Evolutionary conservation across 1,139 yeast genomes (phyloP).

Genomic region (Saccharomycopsis hybrid): DNA sequence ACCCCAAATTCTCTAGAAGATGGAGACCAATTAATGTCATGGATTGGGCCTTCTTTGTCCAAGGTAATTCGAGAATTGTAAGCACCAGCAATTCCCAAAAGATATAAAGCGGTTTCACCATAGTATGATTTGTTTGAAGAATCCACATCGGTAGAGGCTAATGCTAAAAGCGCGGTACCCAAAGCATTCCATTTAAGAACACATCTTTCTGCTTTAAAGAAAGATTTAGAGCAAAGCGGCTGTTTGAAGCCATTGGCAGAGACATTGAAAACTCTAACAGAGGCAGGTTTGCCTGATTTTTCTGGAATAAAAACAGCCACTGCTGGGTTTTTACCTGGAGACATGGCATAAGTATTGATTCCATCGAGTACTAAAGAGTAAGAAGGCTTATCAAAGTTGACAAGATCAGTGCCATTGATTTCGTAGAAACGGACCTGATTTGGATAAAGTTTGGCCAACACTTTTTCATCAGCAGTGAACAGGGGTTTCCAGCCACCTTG

Average conservation of each 20-base stretch:
- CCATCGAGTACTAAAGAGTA: slow-evolving; percentile 60
- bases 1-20: slow-evolving; percentile 96
- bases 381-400: slow-evolving; percentile 52
- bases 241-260: slow-evolving; percentile 58
- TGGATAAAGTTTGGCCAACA: slow-evolving; percentile 49
- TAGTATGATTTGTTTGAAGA: slow-evolving; percentile 90
- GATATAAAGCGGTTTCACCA: slow-evolving; percentile 90
- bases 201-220: slow-evolving; percentile 94
- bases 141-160: slow-evolving; percentile 95
- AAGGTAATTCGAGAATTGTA: slow-evolving; percentile 85
- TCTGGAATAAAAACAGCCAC: slow-evolving; percentile 90
- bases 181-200: slow-evolving; percentile 87
- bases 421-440: slow-evolving; percentile 73
- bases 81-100: slow-evolving; percentile 87
- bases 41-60: slow-evolving; percentile 93
- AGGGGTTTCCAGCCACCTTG: slow-evolving; percentile 93
- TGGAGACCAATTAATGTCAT: slow-evolving; percentile 97
- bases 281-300: slow-evolving; percentile 78
- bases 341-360: slow-evolving; percentile 53
- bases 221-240: slow-evolving; percentile 80
- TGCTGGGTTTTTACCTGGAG: slow-evolving; percentile 91
- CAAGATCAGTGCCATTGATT: slow-evolving; percentile 30
- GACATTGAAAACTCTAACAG: slow-evolving; percentile 73
- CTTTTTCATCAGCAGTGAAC: slow-evolving; percentile 71
- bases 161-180: slow-evolving; percentile 90